A percentile compares a stretch with the other conserved stretches of the same genome.
These are phyloP conservation scores for Rhytidiadelphus loreus DNA, from an alignment of 225 moss, liverwort and hornwort genomes.

Conservation along the genomic window DNA sequence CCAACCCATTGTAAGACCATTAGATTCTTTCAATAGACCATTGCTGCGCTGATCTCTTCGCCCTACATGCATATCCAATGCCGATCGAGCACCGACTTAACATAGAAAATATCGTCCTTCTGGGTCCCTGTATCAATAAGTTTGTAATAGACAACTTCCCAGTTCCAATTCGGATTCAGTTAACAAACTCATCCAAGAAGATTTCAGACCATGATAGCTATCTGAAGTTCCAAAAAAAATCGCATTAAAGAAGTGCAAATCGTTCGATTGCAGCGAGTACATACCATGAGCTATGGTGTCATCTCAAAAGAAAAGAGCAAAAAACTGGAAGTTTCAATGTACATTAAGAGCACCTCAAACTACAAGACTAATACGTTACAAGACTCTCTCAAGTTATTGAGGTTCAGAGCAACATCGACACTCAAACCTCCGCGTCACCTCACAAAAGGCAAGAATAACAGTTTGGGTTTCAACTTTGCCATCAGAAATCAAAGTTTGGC, in stretches of 20 bases:
- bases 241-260: background rate
- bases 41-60: background rate
- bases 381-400: background rate
- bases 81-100: background rate
- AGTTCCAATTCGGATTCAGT: background rate
- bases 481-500: conserved; percentile 37
- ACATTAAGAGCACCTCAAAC: conserved; percentile 5
- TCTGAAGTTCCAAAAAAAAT: background rate
- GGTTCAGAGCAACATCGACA: background rate
- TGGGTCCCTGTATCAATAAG: background rate
- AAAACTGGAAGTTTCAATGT: background rate
- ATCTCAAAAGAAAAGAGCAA: background rate
- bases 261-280: background rate
- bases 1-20: background rate
- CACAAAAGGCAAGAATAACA: background rate
- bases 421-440: background rate
- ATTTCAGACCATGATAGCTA: background rate
- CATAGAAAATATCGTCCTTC: background rate
- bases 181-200: background rate
- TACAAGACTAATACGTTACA: conserved; percentile 17
- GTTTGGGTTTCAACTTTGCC: conserved; percentile 1
- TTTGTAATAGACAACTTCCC: background rate
- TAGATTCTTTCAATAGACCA: background rate
- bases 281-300: conserved; percentile 1
- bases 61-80: background rate